A percentile compares a stretch with the other conserved stretches of the same genome.
Conservation (phyloP, 768 basidiomycete genomes). For the Leccinum uliginosum region DNA sequence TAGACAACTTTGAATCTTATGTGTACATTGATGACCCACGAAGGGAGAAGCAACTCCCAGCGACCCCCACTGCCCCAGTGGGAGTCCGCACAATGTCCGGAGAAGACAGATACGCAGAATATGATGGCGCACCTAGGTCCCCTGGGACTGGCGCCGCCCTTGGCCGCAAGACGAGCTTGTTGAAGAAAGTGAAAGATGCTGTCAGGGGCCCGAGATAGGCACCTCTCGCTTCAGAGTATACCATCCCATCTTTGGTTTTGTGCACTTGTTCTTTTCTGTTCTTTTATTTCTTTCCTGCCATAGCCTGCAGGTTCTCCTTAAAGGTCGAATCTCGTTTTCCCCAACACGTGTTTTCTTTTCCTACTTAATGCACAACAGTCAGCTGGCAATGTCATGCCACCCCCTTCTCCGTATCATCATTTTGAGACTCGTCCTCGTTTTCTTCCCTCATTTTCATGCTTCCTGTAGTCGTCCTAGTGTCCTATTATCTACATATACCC, state of each 20-base stretch:
- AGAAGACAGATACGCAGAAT: slow-evolving; percentile 42
- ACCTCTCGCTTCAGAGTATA: slow-evolving; percentile 3
- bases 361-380: not conserved
- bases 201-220: slow-evolving; percentile 52
- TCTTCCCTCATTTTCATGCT: slow-evolving; percentile 13
- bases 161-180: slow-evolving; percentile 70
- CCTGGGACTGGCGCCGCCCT: slow-evolving; percentile 43
- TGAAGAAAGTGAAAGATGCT: slow-evolving; percentile 75
- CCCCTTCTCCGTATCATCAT: not conserved
- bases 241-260: slow-evolving; percentile 4
- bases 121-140: slow-evolving; percentile 38
- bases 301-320: slow-evolving; percentile 7
- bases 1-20: slow-evolving; percentile 47
- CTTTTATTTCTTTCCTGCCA: slow-evolving; percentile 3
- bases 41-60: slow-evolving; percentile 52
- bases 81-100: slow-evolving; percentile 22
- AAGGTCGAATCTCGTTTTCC: slow-evolving; percentile 1
- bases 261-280: not conserved
- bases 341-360: not conserved
- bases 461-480: slow-evolving; percentile 30
- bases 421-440: slow-evolving; percentile 10
- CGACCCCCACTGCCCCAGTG: slow-evolving; percentile 34
- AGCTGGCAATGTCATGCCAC: slow-evolving; percentile 4
- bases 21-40: slow-evolving; percentile 56
- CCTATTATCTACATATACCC: slow-evolving; percentile 32